Conservation (phyloP, 2,329 filamentous ascomycete species). For the Cercospora sesami region DNA sequence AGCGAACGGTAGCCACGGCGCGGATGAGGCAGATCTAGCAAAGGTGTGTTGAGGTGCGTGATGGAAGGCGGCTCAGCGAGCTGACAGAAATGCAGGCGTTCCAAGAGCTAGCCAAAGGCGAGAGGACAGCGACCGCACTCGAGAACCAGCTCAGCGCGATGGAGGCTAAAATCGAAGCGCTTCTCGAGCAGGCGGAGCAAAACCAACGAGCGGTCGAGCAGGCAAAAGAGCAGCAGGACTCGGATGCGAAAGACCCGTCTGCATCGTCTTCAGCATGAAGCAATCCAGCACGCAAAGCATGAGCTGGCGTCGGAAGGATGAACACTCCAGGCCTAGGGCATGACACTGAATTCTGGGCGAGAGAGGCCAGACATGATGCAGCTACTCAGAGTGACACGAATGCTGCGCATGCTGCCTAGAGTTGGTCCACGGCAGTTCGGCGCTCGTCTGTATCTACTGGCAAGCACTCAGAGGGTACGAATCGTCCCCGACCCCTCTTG, state of each 20-base stretch:
- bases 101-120: slow-evolving; percentile 55
- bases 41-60: slow-evolving; percentile 23
- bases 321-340: background rate
- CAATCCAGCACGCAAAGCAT: background rate
- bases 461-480: background rate
- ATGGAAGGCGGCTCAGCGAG: background rate
- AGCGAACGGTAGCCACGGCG: slow-evolving; percentile 21
- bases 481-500: background rate
- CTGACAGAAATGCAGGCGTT: slow-evolving; percentile 44
- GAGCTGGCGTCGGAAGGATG: background rate
- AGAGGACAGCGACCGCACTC: slow-evolving; percentile 56
- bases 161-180: slow-evolving; percentile 57
- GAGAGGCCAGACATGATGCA: background rate
- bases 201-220: slow-evolving; percentile 38
- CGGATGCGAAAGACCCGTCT: slow-evolving; percentile 20
- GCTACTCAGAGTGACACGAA: background rate
- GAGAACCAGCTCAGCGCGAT: slow-evolving; percentile 56
- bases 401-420: background rate
- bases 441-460: background rate
- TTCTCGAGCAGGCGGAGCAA: slow-evolving; percentile 52
- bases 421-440: background rate
- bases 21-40: slow-evolving; percentile 32
- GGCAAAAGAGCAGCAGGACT: slow-evolving; percentile 28
- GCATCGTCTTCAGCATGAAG: background rate
- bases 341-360: background rate